phyloP scores from a whole-genome alignment of 108 stramenopile genomes.

The Pseudonitzschia pungens region DNA sequence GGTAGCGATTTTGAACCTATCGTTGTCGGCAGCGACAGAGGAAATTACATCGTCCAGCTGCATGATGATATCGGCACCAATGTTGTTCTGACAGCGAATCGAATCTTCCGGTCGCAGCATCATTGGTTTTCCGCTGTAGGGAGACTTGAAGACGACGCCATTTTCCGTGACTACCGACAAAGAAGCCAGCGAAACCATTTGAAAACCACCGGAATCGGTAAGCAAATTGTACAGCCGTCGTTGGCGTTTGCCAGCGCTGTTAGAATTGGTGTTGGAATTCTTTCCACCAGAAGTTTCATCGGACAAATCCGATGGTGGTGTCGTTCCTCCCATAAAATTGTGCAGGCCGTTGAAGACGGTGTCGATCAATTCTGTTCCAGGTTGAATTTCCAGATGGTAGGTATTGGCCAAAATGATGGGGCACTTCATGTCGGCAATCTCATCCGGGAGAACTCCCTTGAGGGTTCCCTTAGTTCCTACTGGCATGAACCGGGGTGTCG shows the following conservation, averaged over 20 bases:
- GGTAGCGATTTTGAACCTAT: conserved; percentile 86
- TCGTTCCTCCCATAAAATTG: conserved; percentile 83
- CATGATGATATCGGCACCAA: conserved; percentile 98
- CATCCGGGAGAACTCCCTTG: conserved; percentile 82
- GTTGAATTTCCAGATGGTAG: conserved; percentile 95
- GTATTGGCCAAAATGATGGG: conserved; percentile 96
- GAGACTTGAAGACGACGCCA: conserved; percentile 93
- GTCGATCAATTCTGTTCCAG: conserved; percentile 81
- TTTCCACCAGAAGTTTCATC: background rate
- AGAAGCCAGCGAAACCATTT: conserved; percentile 95
- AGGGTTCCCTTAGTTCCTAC: conserved; percentile 98
- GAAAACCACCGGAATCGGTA: conserved; percentile 98
- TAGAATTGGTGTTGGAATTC: conserved; percentile 3
- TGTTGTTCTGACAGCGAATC: conserved; percentile 90
- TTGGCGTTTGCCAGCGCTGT: background rate
- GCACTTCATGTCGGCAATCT: conserved; percentile 71
- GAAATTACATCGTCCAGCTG: conserved; percentile 96
- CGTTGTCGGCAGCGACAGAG: conserved; percentile 61
- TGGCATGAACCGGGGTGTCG: conserved; percentile 98
- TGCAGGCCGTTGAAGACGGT: conserved; percentile 85
- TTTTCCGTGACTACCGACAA: conserved; percentile 95
- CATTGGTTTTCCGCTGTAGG: conserved; percentile 59
- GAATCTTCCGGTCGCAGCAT: conserved; percentile 94
- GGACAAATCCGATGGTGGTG: background rate
- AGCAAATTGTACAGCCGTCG: conserved; percentile 54